phyloP scores from a whole-genome alignment of 1,284 basidiomycete genomes.

The Porodaedalea pini region DNA sequence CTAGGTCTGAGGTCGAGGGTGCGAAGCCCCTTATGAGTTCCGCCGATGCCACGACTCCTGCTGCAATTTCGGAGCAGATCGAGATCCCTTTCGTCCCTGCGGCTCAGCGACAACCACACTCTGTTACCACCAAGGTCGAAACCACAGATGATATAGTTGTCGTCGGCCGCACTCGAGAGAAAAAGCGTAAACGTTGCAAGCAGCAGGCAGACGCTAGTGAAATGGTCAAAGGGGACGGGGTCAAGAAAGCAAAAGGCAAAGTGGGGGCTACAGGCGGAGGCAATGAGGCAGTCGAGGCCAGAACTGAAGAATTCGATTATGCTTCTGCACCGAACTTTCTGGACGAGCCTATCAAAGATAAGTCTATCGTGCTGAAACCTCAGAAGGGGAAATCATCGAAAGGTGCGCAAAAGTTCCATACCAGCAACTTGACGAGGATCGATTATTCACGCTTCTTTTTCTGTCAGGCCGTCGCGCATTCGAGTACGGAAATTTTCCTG shows the following conservation, averaged over 20 bases:
- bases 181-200: slow-evolving; percentile 57
- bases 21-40: not conserved
- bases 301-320: slow-evolving; percentile 70
- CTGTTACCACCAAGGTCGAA: slow-evolving; percentile 26
- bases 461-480: slow-evolving; percentile 32
- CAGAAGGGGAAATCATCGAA: slow-evolving; percentile 42
- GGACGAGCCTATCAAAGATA: slow-evolving; percentile 48
- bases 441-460: not conserved
- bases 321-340: slow-evolving; percentile 70
- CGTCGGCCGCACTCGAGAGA: slow-evolving; percentile 58
- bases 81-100: slow-evolving; percentile 73
- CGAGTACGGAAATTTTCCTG: slow-evolving; percentile 59
- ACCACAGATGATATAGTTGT: slow-evolving; percentile 59
- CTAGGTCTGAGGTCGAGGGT: not conserved
- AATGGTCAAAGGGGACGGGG: slow-evolving; percentile 15
- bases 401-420: slow-evolving; percentile 36
- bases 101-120: slow-evolving; percentile 38
- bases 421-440: not conserved
- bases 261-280: slow-evolving; percentile 20
- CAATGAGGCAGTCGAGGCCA: slow-evolving; percentile 21
- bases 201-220: slow-evolving; percentile 18
- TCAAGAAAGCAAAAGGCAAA: slow-evolving; percentile 26
- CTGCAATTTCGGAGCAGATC: slow-evolving; percentile 40
- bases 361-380: slow-evolving; percentile 34
- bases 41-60: not conserved